phyloP scores from a whole-genome alignment of 31 red algal species.

The Endocladia muricata region DNA sequence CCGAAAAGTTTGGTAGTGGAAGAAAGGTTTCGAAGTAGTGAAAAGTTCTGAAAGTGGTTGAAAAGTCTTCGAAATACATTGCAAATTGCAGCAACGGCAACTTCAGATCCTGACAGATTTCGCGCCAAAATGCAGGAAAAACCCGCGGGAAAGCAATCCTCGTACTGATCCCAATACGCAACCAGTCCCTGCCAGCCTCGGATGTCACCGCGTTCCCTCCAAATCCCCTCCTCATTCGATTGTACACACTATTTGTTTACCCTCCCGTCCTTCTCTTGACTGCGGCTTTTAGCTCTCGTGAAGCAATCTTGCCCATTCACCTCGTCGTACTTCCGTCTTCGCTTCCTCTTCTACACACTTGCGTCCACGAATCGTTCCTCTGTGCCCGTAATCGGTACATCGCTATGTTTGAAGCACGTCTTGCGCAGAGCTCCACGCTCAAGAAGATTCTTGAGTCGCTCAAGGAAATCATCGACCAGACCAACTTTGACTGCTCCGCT shows the following conservation, averaged over 20 bases:
- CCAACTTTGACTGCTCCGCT: slow-evolving; percentile 93
- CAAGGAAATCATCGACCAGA: slow-evolving; percentile 86
- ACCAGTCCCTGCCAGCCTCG: too few species aligned
- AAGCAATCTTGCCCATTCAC: neutral
- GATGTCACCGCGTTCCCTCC: neutral
- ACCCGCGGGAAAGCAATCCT: neutral
- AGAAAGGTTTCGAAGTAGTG: too few species aligned
- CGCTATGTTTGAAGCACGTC: slow-evolving; percentile 91
- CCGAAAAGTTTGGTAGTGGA: too few species aligned
- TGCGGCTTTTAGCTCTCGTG: neutral
- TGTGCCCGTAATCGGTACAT: neutral
- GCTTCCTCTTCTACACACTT: neutral
- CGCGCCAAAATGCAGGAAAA: neutral
- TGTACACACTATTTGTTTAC: neutral
- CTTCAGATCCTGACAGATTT: too few species aligned
- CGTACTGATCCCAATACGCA: too few species aligned
- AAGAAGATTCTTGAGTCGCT: slow-evolving; percentile 90
- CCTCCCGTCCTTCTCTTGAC: neutral
- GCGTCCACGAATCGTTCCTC: too few species aligned
- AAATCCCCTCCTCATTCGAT: neutral
- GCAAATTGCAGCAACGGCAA: too few species aligned
- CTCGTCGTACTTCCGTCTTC: neutral
- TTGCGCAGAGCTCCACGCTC: slow-evolving; percentile 65
- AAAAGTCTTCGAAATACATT: too few species aligned
- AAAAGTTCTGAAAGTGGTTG: too few species aligned